A percentile compares a stretch with the other conserved stretches of the same genome.
These are phyloP conservation scores for Cutaneotrichosporon sp. DNA, from an alignment of 1,284 basidiomycete species.

Conservation along the genomic window DNA sequence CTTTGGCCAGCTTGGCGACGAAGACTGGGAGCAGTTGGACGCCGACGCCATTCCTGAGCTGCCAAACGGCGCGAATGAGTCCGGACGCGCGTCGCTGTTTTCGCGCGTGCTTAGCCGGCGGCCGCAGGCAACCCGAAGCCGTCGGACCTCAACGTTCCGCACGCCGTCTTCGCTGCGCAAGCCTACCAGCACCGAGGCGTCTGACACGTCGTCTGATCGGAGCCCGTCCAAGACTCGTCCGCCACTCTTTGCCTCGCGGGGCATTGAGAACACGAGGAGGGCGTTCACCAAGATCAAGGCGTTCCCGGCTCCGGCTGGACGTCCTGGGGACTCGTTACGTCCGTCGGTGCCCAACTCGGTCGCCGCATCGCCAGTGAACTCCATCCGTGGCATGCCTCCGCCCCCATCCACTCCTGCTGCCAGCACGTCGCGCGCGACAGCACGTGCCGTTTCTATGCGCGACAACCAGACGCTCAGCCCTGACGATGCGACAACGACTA, in stretches of 20 bases:
- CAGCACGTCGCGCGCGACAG: not conserved
- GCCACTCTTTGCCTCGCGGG: slow-evolving; percentile 25
- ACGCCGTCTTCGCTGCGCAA: slow-evolving; percentile 24
- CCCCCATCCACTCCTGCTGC: not conserved
- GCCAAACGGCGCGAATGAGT: slow-evolving; percentile 33
- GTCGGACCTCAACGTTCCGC: slow-evolving; percentile 21
- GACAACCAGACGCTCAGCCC: slow-evolving; percentile 5
- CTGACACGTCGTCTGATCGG: slow-evolving; percentile 21
- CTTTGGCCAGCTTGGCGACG: slow-evolving; percentile 35
- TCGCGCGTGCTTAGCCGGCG: slow-evolving; percentile 32
- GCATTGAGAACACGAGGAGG: slow-evolving; percentile 38
- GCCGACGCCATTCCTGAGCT: slow-evolving; percentile 22
- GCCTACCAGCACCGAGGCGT: slow-evolving; percentile 22
- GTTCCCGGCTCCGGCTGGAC: slow-evolving; percentile 30
- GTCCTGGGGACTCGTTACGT: slow-evolving; percentile 10
- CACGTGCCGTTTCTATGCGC: slow-evolving; percentile 4
- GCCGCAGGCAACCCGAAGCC: slow-evolving; percentile 27
- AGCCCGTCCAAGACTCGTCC: slow-evolving; percentile 17
- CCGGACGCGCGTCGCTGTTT: slow-evolving; percentile 28
- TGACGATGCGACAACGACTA: slow-evolving; percentile 4
- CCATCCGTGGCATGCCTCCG: slow-evolving; percentile 15
- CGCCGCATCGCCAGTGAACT: slow-evolving; percentile 14
- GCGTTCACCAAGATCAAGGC: slow-evolving; percentile 38
- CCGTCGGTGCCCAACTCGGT: slow-evolving; percentile 6
- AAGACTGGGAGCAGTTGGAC: slow-evolving; percentile 41